Conservation (phyloP, 2,329 filamentous ascomycete species). For the Phoma sp. region DNA sequence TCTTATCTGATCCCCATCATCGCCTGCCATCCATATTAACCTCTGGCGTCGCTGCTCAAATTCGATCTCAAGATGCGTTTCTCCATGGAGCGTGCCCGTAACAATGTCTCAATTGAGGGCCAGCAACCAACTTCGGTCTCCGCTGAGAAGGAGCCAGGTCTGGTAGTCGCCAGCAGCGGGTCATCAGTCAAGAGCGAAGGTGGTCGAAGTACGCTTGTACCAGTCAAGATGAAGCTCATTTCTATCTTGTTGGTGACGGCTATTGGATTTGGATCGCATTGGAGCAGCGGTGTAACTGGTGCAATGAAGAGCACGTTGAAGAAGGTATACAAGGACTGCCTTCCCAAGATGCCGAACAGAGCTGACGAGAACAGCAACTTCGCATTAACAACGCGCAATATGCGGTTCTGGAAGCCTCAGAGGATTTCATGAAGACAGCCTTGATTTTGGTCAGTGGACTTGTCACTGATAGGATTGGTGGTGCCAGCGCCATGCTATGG, state of each 20-base stretch:
- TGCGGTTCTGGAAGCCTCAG: conserved; percentile 65
- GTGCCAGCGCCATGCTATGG: conserved; percentile 65
- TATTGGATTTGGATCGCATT: conserved; percentile 67
- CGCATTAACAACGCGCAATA: conserved; percentile 67
- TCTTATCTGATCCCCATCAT: conserved; percentile 16
- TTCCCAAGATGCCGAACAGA: neutral
- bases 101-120: neutral
- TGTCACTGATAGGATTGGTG: conserved; percentile 66
- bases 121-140: conserved; percentile 3
- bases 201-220: conserved; percentile 16
- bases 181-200: conserved; percentile 11
- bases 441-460: conserved; percentile 64
- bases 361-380: conserved; percentile 50
- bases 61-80: conserved; percentile 3
- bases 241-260: conserved; percentile 60
- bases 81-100: conserved; percentile 6
- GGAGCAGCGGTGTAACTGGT: conserved; percentile 67
- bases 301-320: conserved; percentile 69
- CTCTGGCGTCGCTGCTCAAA: neutral
- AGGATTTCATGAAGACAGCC: conserved; percentile 68
- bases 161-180: conserved; percentile 15
- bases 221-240: conserved; percentile 42
- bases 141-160: conserved; percentile 11
- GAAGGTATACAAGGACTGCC: conserved; percentile 46
- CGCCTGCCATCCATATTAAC: neutral